phyloP scores from a whole-genome alignment of 768 basidiomycete species.

The Boletus vermiculosoides region DNA sequence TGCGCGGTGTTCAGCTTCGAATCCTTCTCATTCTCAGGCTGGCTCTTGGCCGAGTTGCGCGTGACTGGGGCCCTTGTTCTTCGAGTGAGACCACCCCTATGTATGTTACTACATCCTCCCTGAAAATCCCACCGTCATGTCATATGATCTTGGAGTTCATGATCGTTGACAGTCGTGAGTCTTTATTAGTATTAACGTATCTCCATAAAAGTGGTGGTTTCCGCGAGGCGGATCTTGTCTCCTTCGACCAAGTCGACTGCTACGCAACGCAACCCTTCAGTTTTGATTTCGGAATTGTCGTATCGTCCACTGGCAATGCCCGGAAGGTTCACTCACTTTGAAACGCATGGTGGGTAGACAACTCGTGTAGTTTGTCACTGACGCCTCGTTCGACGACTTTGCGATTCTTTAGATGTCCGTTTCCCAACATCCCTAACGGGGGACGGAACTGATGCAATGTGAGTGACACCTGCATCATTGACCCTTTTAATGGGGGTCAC shows the following conservation, averaged over 20 bases:
- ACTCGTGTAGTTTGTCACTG: neutral
- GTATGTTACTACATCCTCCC: neutral
- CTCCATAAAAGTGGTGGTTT: neutral
- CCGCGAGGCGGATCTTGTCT: neutral
- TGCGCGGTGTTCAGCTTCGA: neutral
- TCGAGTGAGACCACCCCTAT: neutral
- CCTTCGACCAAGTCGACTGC: constrained; percentile 7
- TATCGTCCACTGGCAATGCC: constrained; percentile 5
- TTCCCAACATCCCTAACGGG: constrained; percentile 91
- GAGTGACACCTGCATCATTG: constrained; percentile 17
- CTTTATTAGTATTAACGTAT: too few relatives aligned
- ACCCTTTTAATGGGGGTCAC: too few relatives aligned
- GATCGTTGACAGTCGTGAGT: neutral
- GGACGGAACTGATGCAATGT: constrained; percentile 93
- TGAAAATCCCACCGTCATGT: neutral
- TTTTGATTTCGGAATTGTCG: neutral
- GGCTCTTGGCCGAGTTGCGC: neutral
- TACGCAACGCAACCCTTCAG: neutral
- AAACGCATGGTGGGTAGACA: constrained; percentile 51
- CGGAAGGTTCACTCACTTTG: constrained; percentile 48
- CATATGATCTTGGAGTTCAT: neutral
- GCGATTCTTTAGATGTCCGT: constrained; percentile 59
- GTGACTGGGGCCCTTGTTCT: neutral
- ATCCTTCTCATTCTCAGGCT: neutral
- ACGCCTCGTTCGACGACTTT: neutral